Evolutionary conservation across 331 rosid species (phyloP).

Genomic region (Malus hybrid): DNA sequence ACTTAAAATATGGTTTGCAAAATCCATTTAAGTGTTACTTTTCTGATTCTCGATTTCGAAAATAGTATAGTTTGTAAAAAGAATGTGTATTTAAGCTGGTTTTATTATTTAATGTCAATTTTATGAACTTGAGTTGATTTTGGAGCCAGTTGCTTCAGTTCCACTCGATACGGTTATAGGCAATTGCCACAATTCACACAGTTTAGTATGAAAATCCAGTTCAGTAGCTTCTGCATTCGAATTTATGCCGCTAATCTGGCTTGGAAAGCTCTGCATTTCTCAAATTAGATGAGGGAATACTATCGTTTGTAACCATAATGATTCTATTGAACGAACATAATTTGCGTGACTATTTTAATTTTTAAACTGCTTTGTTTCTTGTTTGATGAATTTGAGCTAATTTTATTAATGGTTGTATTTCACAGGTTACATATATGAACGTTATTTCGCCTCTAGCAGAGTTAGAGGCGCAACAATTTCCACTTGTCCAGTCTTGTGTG

Average conservation of each 20-base stretch:
- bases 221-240: not conserved
- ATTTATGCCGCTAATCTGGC: not conserved
- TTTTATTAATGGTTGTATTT: constrained; percentile 11
- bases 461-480: constrained; percentile 68
- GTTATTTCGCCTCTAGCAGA: constrained; percentile 75
- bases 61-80: not conserved
- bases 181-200: not conserved
- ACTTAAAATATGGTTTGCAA: not conserved
- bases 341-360: not conserved
- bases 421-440: constrained; percentile 70
- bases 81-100: not conserved
- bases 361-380: not conserved
- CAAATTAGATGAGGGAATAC: not conserved
- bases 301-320: not conserved
- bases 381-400: constrained; percentile 1
- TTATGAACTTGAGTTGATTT: not conserved
- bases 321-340: not conserved
- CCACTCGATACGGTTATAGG: constrained; percentile 64
- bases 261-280: not conserved
- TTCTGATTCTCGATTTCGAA: not conserved
- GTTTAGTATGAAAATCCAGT: not conserved
- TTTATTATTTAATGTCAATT: not conserved
- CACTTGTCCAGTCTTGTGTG: constrained; percentile 74
- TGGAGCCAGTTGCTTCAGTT: constrained; percentile 48
- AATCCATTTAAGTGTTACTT: not conserved